Conservation (phyloP, 2,329 filamentous ascomycete species). For the Davidsoniella eucalypti region DNA sequence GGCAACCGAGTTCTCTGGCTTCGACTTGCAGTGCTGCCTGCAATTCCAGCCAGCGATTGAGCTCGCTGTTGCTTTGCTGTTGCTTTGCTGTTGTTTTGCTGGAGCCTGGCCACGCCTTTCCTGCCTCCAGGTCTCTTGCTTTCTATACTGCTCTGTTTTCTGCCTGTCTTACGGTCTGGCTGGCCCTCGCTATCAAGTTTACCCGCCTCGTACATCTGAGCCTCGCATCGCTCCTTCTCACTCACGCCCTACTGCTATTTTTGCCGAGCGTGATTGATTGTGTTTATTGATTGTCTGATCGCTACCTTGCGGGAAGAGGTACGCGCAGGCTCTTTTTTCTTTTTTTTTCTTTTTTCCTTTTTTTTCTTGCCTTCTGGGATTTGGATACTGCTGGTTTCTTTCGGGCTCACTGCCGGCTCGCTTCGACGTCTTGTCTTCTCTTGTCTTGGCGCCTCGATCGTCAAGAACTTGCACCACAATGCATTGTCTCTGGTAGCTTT, state of each 20-base stretch:
- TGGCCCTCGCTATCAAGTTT: too few relatives aligned
- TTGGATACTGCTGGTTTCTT: constrained; percentile 21
- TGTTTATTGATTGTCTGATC: background rate
- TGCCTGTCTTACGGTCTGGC: too few relatives aligned
- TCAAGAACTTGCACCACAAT: constrained; percentile 2
- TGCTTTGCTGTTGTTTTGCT: too few relatives aligned
- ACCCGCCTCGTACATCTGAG: too few relatives aligned
- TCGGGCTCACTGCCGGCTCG: constrained; percentile 14
- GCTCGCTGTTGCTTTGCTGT: too few relatives aligned
- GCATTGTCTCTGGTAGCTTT: constrained; percentile 11
- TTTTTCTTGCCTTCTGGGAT: background rate
- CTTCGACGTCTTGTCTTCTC: background rate
- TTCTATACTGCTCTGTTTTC: too few relatives aligned
- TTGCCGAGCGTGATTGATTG: too few relatives aligned
- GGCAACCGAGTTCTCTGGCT: background rate
- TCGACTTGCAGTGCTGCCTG: constrained; percentile 11
- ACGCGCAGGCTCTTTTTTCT: background rate
- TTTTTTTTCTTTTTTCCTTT: background rate
- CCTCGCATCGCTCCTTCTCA: too few relatives aligned
- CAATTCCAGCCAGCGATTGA: too few relatives aligned
- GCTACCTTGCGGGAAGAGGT: background rate
- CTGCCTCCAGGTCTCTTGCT: too few relatives aligned
- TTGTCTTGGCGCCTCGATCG: background rate
- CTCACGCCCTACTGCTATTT: too few relatives aligned
- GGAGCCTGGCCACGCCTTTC: too few relatives aligned